phyloP scores from a whole-genome alignment of 2,329 filamentous ascomycete species.

The Colletotrichum lentis region DNA sequence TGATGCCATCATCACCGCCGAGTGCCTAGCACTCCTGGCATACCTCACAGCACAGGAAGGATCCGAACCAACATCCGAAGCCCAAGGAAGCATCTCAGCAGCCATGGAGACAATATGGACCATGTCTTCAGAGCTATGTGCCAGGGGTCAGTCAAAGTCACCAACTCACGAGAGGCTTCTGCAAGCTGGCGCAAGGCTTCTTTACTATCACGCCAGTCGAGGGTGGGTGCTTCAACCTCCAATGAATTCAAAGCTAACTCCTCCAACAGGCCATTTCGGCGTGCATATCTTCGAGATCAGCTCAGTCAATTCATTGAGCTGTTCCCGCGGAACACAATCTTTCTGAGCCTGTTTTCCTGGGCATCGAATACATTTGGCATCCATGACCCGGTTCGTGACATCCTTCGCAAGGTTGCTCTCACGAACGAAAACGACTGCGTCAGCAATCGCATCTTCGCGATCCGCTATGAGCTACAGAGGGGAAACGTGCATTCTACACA shows the following conservation, averaged over 20 bases:
- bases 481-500: conserved; percentile 61
- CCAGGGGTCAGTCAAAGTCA: conserved; percentile 47
- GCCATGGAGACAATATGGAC: conserved; percentile 54
- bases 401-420: conserved; percentile 65
- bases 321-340: conserved; percentile 80
- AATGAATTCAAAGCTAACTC: conserved; percentile 36
- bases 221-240: conserved; percentile 52
- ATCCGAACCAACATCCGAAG: conserved; percentile 54
- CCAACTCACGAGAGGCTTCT: conserved; percentile 69
- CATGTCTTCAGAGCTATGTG: conserved; percentile 55
- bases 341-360: conserved; percentile 77
- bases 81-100: conserved; percentile 65
- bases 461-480: conserved; percentile 58
- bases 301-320: conserved; percentile 66
- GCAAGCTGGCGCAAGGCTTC: conserved; percentile 71
- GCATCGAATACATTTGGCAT: conserved; percentile 76
- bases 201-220: conserved; percentile 71
- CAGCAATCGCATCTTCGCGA: conserved; percentile 58
- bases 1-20: conserved; percentile 63
- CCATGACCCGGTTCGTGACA: conserved; percentile 77
- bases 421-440: conserved; percentile 51
- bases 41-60: conserved; percentile 65
- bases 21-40: conserved; percentile 70
- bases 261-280: conserved; percentile 67
- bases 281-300: conserved; percentile 68